Evolutionary conservation across 768 basidiomycete species (phyloP), one percentile per base, ranked within the genome.

Genomic region (Stropharia rugosoannulata): DNA sequence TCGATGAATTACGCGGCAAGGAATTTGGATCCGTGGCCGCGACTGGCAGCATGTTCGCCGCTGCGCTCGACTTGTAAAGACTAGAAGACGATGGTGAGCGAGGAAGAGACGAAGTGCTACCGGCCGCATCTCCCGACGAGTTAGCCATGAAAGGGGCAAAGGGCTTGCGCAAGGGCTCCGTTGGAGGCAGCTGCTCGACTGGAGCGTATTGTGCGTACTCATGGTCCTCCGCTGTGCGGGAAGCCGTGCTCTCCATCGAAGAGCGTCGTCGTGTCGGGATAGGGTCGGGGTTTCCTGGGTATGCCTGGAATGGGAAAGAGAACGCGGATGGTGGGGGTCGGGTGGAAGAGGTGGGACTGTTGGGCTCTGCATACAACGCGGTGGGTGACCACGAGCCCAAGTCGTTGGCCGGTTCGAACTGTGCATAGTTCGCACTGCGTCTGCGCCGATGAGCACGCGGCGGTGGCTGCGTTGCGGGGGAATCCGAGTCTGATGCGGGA

Each of bases 221-320:
- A 51, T 59, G 35, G 7, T 42, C 32, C 15, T 32, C 43, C 8
- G 10, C 19, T 2, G 19, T 36, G 29, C 25, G 36, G 16, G 49
- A 41, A 6, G 27, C 18, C 13, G 35, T 41, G 19, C 44, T 40
- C 61, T 70, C 54, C 58, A 69, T 29, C 56, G 59, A 57, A 54
- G 63, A n/a, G 60, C 57, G 66, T 55, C 64, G 64, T 70, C 62
- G 58, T 61, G 64, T 68, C 58, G 65, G 75, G 64, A 47, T 71
- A 75, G 27, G 83, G 63, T 87, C 87, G 8, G 86, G 83, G 66
- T 86, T 88, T 13, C 86, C 85, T 0, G 81, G 75, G 63, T 88
- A 79, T 0, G 81, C 78, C 64, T 86, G 81, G 74, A 84, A 86
- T 12, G 85, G 85, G 42, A 72, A 77, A 13, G 69, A 49, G 32